Conservation (phyloP, 176 grass and related monocot species). For the Bolboschoenus planiculmis region DNA sequence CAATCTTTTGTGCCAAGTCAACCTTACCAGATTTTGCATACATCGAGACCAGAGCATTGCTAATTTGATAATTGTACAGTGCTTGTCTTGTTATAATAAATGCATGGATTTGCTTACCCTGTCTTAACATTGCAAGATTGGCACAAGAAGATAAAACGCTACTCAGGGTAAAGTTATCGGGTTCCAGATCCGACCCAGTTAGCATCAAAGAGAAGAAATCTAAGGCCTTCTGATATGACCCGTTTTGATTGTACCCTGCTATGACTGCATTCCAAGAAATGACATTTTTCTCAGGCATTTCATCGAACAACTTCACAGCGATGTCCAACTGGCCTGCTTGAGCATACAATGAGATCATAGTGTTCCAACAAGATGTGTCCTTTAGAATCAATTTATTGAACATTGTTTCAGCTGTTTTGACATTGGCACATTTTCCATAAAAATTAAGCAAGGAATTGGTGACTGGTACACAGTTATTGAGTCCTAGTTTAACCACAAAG, state of each 20-base stretch:
- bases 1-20: constrained; percentile 45
- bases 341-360: constrained; percentile 61
- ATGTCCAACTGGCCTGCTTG: constrained; percentile 38
- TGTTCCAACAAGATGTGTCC: constrained; percentile 61
- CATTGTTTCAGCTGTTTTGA: constrained; percentile 30
- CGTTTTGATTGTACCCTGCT: constrained; percentile 72
- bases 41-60: constrained; percentile 62
- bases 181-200: constrained; percentile 33
- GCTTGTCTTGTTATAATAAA: constrained; percentile 59
- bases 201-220: constrained; percentile 58
- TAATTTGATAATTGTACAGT: constrained; percentile 37
- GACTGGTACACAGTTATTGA: constrained; percentile 41
- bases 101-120: constrained; percentile 58
- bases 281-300: constrained; percentile 48
- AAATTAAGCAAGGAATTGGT: constrained; percentile 64
- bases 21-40: constrained; percentile 84
- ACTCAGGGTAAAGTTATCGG: constrained; percentile 56
- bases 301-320: constrained; percentile 37
- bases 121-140: constrained; percentile 46
- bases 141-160: constrained; percentile 85
- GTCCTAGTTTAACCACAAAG: constrained; percentile 47
- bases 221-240: constrained; percentile 45
- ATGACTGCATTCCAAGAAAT: constrained; percentile 87
- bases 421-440: constrained; percentile 59
- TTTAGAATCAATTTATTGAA: constrained; percentile 49